A percentile compares a stretch with the other conserved stretches of the same genome.
Evolutionary conservation across 1,284 basidiomycete species (phyloP).

Genomic region (Calocybe gambosa): DNA sequence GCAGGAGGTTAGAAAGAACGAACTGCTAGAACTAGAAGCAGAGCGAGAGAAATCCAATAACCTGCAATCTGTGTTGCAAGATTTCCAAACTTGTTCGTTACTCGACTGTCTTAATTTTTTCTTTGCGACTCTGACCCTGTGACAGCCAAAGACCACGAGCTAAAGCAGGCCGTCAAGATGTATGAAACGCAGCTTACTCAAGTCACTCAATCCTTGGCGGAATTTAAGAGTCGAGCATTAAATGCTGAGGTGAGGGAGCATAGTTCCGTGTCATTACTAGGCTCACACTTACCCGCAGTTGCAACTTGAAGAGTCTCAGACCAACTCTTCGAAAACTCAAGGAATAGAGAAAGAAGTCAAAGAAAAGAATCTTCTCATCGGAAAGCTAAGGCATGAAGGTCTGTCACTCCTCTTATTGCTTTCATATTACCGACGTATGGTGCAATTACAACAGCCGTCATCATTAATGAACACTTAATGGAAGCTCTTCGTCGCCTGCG

Average conservation of each 20-base stretch:
- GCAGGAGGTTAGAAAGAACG: constrained; percentile 46
- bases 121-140: constrained; percentile 12
- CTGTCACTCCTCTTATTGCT: constrained; percentile 13
- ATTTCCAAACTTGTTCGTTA: constrained; percentile 85
- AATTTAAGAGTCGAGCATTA: constrained; percentile 81
- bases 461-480: constrained; percentile 96
- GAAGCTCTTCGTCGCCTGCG: constrained; percentile 93
- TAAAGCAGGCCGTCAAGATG: constrained; percentile 75
- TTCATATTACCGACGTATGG: background rate
- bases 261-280: constrained; percentile 11
- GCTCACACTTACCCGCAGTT: constrained; percentile 31
- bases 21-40: constrained; percentile 50
- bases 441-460: constrained; percentile 57
- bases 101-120: constrained; percentile 4
- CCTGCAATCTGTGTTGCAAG: constrained; percentile 88
- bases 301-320: constrained; percentile 68
- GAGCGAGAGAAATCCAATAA: constrained; percentile 80
- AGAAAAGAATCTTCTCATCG: constrained; percentile 89
- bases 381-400: constrained; percentile 95
- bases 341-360: constrained; percentile 86
- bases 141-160: constrained; percentile 69
- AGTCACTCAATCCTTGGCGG: constrained; percentile 69
- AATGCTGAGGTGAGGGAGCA: constrained; percentile 67
- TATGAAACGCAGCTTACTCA: constrained; percentile 71
- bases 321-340: constrained; percentile 58